Evolutionary conservation across 192 early-diverging fungal species (phyloP), one percentile per base, ranked within the genome.

Genomic region (Paraglomus brasilianum): DNA sequence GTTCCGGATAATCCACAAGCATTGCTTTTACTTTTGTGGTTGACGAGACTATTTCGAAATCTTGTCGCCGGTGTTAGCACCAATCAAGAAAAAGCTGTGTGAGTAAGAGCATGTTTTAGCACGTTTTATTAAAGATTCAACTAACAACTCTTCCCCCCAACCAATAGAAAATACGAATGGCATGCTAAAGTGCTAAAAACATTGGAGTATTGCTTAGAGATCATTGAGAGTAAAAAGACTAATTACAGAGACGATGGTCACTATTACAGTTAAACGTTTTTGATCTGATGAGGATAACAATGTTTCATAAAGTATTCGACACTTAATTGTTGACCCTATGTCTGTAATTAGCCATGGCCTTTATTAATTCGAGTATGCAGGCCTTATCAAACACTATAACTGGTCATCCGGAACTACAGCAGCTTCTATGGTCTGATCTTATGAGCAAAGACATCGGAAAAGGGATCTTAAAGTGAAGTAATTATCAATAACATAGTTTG

Each of bases 321-420:
- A n/a, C 48, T 49, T n/a, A 4, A 1, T 49, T 49, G 14, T 49
- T 49, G 13, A 19, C 3, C 17, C 14, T n/a, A 21, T n/a, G n/a
- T n/a, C n/a, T n/a, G n/a, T n/a, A n/a, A n/a, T 21, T 56, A 56
- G 11, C 36, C 10, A 10, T 56, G 7, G 21, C 11, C 36, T 30
- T 56, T 19, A 11, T 4, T 4, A 56, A 30, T 30, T 56, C 53
- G 36, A 30, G 53, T 11, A 17, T 30, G 36, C 53, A 56, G 21
- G 53, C 53, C 1, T 56, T 56, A 21, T 56, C 53, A 56, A 56
- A 56, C 36, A 56, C 36, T 19, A 17, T 56, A 17, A 56, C 53
- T 11, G 53, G 15, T 17, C 17, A 56, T 22, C 36, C 53, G 21
- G 11, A 10, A 24, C 10, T 21, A 1, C 53, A 56, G 6, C 10